These are phyloP conservation scores for Daldinia bambusicola DNA, from an alignment of 495 filamentous ascomycete species.

Conservation along the genomic window DNA sequence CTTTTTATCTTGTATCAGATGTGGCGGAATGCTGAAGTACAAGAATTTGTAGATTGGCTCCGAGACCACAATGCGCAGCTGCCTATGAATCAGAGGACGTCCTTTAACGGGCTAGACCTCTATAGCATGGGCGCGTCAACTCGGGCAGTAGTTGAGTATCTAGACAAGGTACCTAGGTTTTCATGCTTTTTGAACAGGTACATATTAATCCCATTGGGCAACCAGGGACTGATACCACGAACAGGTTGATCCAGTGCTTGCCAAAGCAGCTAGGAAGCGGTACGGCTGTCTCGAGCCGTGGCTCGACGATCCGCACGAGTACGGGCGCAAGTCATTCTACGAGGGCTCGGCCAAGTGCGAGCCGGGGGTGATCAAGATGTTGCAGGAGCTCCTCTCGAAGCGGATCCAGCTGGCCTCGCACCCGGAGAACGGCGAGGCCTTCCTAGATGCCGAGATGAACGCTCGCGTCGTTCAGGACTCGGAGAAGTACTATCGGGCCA, in stretches of 20 bases:
- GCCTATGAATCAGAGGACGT: conserved; percentile 49
- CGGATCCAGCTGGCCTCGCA: conserved; percentile 54
- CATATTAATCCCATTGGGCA: background rate
- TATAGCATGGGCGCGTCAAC: conserved; percentile 64
- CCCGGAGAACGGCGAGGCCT: conserved; percentile 56
- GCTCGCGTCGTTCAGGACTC: conserved; percentile 61
- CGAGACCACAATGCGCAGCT: conserved; percentile 56
- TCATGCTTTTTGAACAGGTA: background rate
- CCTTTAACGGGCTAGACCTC: conserved; percentile 63
- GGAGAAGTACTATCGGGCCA: conserved; percentile 64
- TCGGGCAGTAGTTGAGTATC: conserved; percentile 61
- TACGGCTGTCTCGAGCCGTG: conserved; percentile 64
- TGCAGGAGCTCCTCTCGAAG: conserved; percentile 55
- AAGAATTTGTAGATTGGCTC: conserved; percentile 54
- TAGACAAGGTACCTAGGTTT: conserved; percentile 50
- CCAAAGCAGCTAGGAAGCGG: conserved; percentile 54
- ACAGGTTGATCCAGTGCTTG: conserved; percentile 55
- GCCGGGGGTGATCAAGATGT: conserved; percentile 55
- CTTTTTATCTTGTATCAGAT: conserved; percentile 42
- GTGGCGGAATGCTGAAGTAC: conserved; percentile 65
- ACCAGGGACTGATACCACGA: background rate
- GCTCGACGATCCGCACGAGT: conserved; percentile 60
- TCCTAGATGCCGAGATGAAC: conserved; percentile 62
- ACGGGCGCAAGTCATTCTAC: conserved; percentile 53
- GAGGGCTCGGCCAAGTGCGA: conserved; percentile 59